Base-by-base conservation (phyloP, 1,139 yeast genomes). In the Arxiozyma heterogenica region DNA sequence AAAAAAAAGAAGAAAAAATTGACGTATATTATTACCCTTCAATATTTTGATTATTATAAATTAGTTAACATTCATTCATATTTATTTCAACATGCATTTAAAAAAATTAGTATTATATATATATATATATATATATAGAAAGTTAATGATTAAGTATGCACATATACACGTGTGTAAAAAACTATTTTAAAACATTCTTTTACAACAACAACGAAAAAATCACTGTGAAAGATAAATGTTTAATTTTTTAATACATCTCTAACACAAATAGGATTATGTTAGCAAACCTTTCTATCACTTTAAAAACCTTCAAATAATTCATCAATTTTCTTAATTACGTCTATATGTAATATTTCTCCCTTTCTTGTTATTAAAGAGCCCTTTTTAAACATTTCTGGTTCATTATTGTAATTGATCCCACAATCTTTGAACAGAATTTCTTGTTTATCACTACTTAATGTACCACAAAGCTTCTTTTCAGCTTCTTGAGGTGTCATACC, bases 341-440 rank as follows among this genome's bases (percentile, higher is more conserved):
- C 75, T 46, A 71, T 59, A 56, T 73, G 75, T 45, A 69, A 51
- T 12, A 73, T 62, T 27, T 72, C 75, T 27, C 72, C 73, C 57
- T 85, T 86, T 59, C 90, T 73, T 7, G 83, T 78, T 20, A 86
- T 72, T 18, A 86, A 72, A 0, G 96, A 85, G 0, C 98, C 98
- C 72, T 91, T 93, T 61, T 84, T 86, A 71, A 73, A 93, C 57
- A 90, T 83, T 55, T 86, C 97, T 0, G 85, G 86, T 69, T 93
- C 98, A 59, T 88, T 81, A 67, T 93, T 93, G 70, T 93, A 93
- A 67, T 93, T 93, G 48, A 93, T 81, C 0, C 86, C 88, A 69
- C 91, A 88, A 58, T 83, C 80, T 34, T 75, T 71, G 65, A 86
- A 93, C 54, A 93, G 68, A 3, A 93, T 82, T 66, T 93, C 98